Evolutionary conservation across 129 eudicot species (phyloP), one percentile per base, ranked within the genome.

Genomic region (Oenanthe sinensis): DNA sequence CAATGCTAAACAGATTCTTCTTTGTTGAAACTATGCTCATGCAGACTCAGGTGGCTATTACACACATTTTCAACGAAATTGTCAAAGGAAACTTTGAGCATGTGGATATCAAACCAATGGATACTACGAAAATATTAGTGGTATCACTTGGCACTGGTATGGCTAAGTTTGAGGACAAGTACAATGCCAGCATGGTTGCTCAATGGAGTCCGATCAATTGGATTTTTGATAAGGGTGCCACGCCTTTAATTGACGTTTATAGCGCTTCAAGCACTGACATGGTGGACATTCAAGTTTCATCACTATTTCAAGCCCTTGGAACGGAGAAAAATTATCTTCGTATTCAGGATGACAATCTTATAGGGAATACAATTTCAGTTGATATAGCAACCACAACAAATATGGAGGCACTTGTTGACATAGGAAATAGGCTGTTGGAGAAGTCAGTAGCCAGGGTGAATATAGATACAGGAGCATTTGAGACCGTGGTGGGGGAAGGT

Each of bases 251-350:
- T 6, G 87, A 88, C 24, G 81, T 85, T 2, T 92, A 46, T 22
- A 28, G 77, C 4, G 91, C 88, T 37, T 96, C 96, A 16, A 85
- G 91, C 76, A 79, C 91, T 0, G 96, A 90, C 60, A 90, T 92
- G 93, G 97, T 92, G 8, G 93, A 92, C 73, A 84, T 90, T 72
- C 96, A 92, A n/a, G 90, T 92, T 40, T 86, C 93, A 4, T 90
- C 97, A 26, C 81, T 90, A 17, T 92, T 90, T 22, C 89, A 83
- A 82, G 78, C 96, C 19, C 82, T 87, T 22, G 69, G 48, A 17
- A 81, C 77, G 16, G 90, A 92, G 73, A 83, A 83, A 33, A 92
- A 92, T 62, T 92, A 92, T 82, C 85, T 90, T 14, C 90, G 97
- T 1, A 90, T 92, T 76, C 96, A 92, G 90, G 97, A 92, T 28